Percentiles rank a stretch among this genome's conserved stretches.
phyloP scores from a whole-genome alignment of 2,329 filamentous ascomycete species.

The Fusarium circinatum region DNA sequence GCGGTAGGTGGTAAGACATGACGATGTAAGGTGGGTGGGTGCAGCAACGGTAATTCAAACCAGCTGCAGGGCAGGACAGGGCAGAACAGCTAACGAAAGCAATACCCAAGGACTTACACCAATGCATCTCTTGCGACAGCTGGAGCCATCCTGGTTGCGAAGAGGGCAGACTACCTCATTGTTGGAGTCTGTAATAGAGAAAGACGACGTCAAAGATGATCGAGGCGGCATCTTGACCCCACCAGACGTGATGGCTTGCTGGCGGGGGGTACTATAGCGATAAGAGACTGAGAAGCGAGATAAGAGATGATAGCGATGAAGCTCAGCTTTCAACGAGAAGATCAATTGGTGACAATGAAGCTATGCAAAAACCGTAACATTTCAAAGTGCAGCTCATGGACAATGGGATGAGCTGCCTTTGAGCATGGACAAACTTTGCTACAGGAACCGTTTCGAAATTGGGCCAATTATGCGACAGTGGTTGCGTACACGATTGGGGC shows the following conservation, averaged over 20 bases:
- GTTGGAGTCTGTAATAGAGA: constrained; percentile 90
- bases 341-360: constrained; percentile 48
- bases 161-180: constrained; percentile 98
- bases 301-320: constrained; percentile 29
- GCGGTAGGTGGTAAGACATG: constrained; percentile 43
- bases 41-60: constrained; percentile 23
- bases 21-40: constrained; percentile 29
- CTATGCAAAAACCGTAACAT: constrained; percentile 38
- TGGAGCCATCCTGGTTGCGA: constrained; percentile 94
- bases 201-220: constrained; percentile 86
- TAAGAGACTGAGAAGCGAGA: constrained; percentile 29
- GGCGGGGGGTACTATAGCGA: constrained; percentile 39
- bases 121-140: constrained; percentile 96
- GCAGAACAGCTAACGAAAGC: constrained; percentile 14
- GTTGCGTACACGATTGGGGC: constrained; percentile 38
- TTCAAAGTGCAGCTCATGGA: constrained; percentile 41
- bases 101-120: constrained; percentile 76
- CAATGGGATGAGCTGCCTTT: constrained; percentile 32
- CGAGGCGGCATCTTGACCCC: constrained; percentile 86
- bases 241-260: constrained; percentile 59
- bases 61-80: constrained; percentile 18
- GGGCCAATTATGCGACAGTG: constrained; percentile 33
- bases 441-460: constrained; percentile 43
- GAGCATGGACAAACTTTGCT: constrained; percentile 41
- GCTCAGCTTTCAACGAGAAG: constrained; percentile 26